Evolutionary conservation across 2,329 filamentous ascomycete species (phyloP), one percentile per base, ranked within the genome.

Genomic region (Metarhizium guizhouense): DNA sequence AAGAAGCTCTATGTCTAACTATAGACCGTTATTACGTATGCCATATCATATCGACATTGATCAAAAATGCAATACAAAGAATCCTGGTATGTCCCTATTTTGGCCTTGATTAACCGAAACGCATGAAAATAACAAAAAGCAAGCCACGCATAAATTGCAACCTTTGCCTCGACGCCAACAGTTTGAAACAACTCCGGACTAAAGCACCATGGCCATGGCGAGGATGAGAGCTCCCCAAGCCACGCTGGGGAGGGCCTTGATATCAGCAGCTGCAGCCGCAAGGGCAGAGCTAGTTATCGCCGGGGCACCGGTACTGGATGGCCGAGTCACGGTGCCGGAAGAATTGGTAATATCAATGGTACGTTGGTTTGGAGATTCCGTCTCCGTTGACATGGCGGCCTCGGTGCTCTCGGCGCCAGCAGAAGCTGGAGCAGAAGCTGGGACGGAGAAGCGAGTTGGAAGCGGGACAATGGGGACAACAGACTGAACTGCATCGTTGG

Each of bases 251-350:
- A 61, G 49, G 47, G 52, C 57, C 50, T 59, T 56, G 53, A 61
- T 58, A 40, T 60, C 58, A n/a, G 60, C 57, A 34, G 63, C 67
- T 29, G 64, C 69, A n/a, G 64, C 68, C 11, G 67, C 69, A 30
- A 68, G 61, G 32, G 65, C 64, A 7, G 64, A 64, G 36, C 62
- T 62, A 29, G 63, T 65, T 30, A 64, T 59, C 20, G 66, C 62
- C 16, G 62, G 58, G 43, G 67, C 61, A 25, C 51, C 60, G 6
- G 49, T 14, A 20, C 36, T 8, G 4, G 52, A 52, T 8, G 55
- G 29, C 42, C 6, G 16, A 20, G 50, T 42, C 18, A 34, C 47
- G 20, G 54, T 49, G 16, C 51, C 13, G 0, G n/a, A 43, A n/a
- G 51, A 47, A 14, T 51, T 45, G n/a, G 57, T 55, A 16, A 53